These are phyloP conservation scores for Truncatella angustata DNA, from an alignment of 2,329 filamentous ascomycete species.

Conservation along the genomic window DNA sequence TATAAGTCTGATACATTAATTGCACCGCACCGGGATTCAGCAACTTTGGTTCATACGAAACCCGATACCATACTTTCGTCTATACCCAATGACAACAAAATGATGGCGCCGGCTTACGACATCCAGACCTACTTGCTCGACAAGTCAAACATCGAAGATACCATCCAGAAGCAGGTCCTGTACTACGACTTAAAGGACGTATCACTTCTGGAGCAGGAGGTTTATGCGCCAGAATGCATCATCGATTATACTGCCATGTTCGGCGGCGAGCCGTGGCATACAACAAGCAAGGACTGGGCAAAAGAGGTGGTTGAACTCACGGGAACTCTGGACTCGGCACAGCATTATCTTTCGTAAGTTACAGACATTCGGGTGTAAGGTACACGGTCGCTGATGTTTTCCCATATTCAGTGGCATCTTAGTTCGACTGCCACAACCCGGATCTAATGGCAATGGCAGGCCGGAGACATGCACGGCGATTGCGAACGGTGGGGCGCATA, in stretches of 20 bases:
- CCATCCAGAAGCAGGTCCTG: constrained; percentile 23
- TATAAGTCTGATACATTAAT: background rate
- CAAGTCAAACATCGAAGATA: constrained; percentile 30
- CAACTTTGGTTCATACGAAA: background rate
- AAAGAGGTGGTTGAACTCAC: constrained; percentile 14
- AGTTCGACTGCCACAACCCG: background rate
- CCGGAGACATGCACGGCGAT: constrained; percentile 21
- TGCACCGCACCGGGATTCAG: background rate
- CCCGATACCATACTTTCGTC: background rate
- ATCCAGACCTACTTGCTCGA: constrained; percentile 29
- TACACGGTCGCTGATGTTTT: background rate
- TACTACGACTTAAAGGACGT: constrained; percentile 23
- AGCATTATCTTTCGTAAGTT: background rate
- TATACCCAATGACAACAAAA: constrained; percentile 2
- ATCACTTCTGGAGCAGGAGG: constrained; percentile 21
- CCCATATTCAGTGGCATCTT: background rate
- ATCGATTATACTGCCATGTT: constrained; percentile 31
- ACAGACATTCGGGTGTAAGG: background rate
- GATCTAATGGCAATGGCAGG: background rate
- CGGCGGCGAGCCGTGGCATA: constrained; percentile 21
- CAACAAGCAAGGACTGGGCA: constrained; percentile 20
- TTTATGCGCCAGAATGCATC: constrained; percentile 23
- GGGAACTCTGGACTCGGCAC: constrained; percentile 15
- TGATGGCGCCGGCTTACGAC: constrained; percentile 26
- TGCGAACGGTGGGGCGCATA: constrained; percentile 20